Conservation (phyloP, 495 filamentous ascomycete genomes). For the Cercophora scortea region DNA sequence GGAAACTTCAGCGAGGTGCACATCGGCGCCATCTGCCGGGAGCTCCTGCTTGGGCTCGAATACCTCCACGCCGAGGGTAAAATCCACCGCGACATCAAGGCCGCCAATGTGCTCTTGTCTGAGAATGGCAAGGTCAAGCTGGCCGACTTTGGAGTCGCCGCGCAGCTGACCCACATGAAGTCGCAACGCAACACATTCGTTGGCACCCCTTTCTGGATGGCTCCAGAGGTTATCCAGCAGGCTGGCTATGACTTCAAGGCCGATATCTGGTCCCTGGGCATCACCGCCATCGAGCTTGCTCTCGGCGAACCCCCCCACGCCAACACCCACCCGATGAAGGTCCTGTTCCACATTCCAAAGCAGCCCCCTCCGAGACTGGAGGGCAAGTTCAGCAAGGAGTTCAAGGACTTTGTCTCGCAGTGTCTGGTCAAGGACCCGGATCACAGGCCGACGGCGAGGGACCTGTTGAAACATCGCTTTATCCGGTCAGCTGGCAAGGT, state of each 20-base stretch:
- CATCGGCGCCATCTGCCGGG: constrained; percentile 89
- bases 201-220: constrained; percentile 99
- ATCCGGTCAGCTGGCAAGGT: constrained; percentile 78
- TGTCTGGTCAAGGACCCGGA: constrained; percentile 90
- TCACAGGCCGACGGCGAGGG: constrained; percentile 73
- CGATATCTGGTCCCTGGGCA: constrained; percentile 95
- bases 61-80: constrained; percentile 94
- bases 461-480: constrained; percentile 85
- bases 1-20: constrained; percentile 83
- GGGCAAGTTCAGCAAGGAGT: constrained; percentile 79
- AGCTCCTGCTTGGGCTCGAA: constrained; percentile 82
- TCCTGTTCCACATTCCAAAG: constrained; percentile 95
- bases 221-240: constrained; percentile 96
- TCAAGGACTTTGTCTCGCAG: constrained; percentile 86
- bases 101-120: constrained; percentile 83
- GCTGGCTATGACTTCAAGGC: constrained; percentile 95
- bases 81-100: constrained; percentile 96
- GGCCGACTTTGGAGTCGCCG: constrained; percentile 95
- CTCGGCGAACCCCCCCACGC: constrained; percentile 90
- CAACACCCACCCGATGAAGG: constrained; percentile 93
- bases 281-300: constrained; percentile 90
- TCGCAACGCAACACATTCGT: constrained; percentile 97
- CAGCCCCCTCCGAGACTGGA: constrained; percentile 77
- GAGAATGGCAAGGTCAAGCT: constrained; percentile 90
- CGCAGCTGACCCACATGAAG: constrained; percentile 94